Conservation (phyloP, 768 basidiomycete genomes). For the Pleurotus platypus region DNA sequence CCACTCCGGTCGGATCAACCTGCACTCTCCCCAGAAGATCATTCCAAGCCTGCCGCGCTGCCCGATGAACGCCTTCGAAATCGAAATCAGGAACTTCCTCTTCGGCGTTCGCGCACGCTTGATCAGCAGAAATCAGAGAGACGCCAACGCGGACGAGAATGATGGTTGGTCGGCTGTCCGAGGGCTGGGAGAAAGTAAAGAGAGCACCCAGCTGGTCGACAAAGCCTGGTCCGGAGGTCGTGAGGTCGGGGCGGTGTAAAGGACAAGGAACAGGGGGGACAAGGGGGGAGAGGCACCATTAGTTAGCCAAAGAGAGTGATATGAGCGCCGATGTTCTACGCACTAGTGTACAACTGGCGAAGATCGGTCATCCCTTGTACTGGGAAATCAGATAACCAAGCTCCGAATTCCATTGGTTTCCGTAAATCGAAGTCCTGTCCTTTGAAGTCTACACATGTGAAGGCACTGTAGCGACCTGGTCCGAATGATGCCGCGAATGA, state of each 20-base stretch:
- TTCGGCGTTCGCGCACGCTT: constrained; percentile 60
- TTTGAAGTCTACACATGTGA: constrained; percentile 59
- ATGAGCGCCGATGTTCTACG: constrained; percentile 6
- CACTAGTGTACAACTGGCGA: constrained; percentile 47
- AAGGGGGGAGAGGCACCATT: neutral
- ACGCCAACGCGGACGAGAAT: constrained; percentile 64
- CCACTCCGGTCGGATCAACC: constrained; percentile 45
- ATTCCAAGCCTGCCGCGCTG: constrained; percentile 49
- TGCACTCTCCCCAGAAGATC: constrained; percentile 53
- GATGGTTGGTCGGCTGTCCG: constrained; percentile 28
- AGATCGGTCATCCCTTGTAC: constrained; percentile 41
- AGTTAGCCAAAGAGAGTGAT: neutral
- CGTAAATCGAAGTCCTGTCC: constrained; percentile 45
- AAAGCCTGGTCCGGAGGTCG: constrained; percentile 30
- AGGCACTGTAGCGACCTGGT: constrained; percentile 53
- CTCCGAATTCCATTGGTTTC: constrained; percentile 52
- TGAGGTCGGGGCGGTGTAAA: neutral
- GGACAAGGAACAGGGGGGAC: neutral
- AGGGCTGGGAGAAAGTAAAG: constrained; percentile 45
- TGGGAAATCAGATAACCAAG: constrained; percentile 48
- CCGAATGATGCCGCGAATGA: constrained; percentile 57
- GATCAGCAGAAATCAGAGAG: constrained; percentile 56
- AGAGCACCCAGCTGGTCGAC: constrained; percentile 50
- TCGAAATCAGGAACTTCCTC: constrained; percentile 57
- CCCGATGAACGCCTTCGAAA: constrained; percentile 44